Base-by-base conservation (phyloP, 805 yeast genomes). In the Cyberlindnera maritima region DNA sequence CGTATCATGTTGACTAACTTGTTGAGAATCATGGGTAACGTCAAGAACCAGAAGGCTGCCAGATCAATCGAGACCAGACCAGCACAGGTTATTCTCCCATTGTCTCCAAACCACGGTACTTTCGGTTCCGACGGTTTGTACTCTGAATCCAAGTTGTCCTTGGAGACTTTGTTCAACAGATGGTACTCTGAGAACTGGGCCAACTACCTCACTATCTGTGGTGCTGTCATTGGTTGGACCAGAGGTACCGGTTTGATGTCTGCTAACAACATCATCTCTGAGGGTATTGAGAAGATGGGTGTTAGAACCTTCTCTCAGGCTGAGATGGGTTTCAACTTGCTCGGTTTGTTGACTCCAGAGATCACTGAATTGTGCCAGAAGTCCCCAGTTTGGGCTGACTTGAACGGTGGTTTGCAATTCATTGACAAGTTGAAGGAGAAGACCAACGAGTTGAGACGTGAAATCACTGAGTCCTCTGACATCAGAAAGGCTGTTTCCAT, bases 171-270 rank as follows among this genome's bases (percentile, higher is more conserved):
- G 65, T 90, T 94, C 81, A 92, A 92, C 85, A 88, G 97, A 80
- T 94, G 99, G 99, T 79, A 84, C 71, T 91, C 99, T 40, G 99
- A 94, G 77, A 86, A 90, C 50, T 94, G 99, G 99, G 83, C 85
- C 39, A 75, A 86, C 56, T 94, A 88, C 75, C 82, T 94, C 73
- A 94, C 98, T 49, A 76, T 94, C 51, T 91, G 97, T 71, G 99
- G 99, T 77, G 97, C 99, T 39, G 80, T 94, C 57, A 94, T 94
- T 69, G 99, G 99, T 67, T 94, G 99, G 99, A 94, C 99, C 55
- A 88, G 99, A 79, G 99, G 99, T 71, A 94, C 99, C 50, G 99
- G 99, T 65, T 83, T 94, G 65, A 94, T 94, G 99, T 79, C 90
- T 63, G 97, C 85, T 60, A 94, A 94, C 79, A 94, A 94, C 75